phyloP scores from a whole-genome alignment of 2,329 filamentous ascomycete genomes.

The Neopestalotiopsis sp. region DNA sequence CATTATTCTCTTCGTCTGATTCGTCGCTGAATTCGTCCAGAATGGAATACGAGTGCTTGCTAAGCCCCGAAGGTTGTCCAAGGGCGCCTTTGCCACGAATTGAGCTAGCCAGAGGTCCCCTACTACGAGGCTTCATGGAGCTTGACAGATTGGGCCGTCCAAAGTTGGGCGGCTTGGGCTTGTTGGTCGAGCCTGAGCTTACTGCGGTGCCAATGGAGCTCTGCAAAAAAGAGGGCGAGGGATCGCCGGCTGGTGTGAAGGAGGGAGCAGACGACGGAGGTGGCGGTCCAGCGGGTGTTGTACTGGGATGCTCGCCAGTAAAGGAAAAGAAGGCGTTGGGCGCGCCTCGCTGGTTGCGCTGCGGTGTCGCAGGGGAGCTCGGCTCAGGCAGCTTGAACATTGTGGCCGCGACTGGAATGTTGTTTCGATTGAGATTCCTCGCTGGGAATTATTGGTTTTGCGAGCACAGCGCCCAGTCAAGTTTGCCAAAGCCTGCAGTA shows the following conservation, averaged over 20 bases:
- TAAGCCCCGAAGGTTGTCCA: conserved; percentile 57
- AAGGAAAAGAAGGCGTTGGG: conserved; percentile 43
- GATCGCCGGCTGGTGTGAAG: conserved; percentile 62
- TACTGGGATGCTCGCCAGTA: conserved; percentile 52
- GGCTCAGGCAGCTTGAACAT: conserved; percentile 48
- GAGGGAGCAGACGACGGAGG: conserved; percentile 54
- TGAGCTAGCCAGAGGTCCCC: conserved; percentile 53
- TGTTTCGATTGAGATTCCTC: not conserved
- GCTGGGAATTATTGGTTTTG: not conserved
- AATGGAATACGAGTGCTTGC: conserved; percentile 46
- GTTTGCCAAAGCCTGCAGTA: not conserved
- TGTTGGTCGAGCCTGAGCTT: conserved; percentile 24
- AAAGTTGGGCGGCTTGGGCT: conserved; percentile 46
- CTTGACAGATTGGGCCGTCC: conserved; percentile 38
- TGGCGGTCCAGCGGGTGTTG: conserved; percentile 58
- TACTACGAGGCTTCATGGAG: conserved; percentile 37
- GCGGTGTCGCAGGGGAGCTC: conserved; percentile 56
- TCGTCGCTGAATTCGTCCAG: conserved; percentile 39
- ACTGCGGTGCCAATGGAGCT: conserved; percentile 55
- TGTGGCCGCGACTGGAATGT: conserved; percentile 25
- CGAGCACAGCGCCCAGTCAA: not conserved
- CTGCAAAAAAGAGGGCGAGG: conserved; percentile 59
- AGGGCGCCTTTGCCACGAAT: conserved; percentile 45
- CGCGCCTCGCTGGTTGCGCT: conserved; percentile 41
- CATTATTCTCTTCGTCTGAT: conserved; percentile 42